phyloP scores from a whole-genome alignment of 345 rosid species.

The Sisymbrium irio region DNA sequence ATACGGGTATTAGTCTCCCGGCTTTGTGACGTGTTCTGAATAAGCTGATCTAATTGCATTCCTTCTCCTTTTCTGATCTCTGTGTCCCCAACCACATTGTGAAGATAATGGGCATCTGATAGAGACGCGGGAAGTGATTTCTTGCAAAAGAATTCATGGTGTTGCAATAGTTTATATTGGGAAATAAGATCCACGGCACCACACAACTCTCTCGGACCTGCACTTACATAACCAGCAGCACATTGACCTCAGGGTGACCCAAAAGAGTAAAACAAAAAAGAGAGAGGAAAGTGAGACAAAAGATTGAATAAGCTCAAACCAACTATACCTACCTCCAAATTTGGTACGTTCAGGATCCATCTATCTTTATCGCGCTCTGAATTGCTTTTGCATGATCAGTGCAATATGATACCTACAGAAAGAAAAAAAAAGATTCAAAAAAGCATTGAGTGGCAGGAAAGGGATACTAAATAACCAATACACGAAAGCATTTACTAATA shows the following conservation, averaged over 20 bases:
- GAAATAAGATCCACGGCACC: slow-evolving; percentile 85
- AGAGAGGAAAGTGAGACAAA: background rate
- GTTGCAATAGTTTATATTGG: slow-evolving; percentile 66
- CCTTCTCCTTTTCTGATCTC: slow-evolving; percentile 91
- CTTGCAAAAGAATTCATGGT: slow-evolving; percentile 85
- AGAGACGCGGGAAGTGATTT: slow-evolving; percentile 71
- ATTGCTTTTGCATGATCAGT: slow-evolving; percentile 25
- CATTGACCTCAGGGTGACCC: background rate
- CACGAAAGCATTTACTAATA: slow-evolving; percentile 2
- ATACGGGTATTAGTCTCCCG: slow-evolving; percentile 50
- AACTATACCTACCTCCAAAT: slow-evolving; percentile 36
- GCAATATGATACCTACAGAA: slow-evolving; percentile 3
- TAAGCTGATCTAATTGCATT: slow-evolving; percentile 82
- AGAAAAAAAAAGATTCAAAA: background rate
- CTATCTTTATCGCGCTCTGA: slow-evolving; percentile 5
- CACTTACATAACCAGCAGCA: slow-evolving; percentile 10
- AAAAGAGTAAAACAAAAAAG: background rate
- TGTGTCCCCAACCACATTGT: slow-evolving; percentile 73
- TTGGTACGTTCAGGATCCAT: slow-evolving; percentile 34
- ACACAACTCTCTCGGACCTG: slow-evolving; percentile 77
- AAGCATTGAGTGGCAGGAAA: slow-evolving; percentile 4
- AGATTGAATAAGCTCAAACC: background rate
- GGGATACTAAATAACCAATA: background rate
- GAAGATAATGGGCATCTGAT: slow-evolving; percentile 77
- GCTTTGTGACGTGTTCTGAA: slow-evolving; percentile 42